phyloP scores from a whole-genome alignment of 2,329 filamentous ascomycete genomes.

The Fusarium beomiforme region DNA sequence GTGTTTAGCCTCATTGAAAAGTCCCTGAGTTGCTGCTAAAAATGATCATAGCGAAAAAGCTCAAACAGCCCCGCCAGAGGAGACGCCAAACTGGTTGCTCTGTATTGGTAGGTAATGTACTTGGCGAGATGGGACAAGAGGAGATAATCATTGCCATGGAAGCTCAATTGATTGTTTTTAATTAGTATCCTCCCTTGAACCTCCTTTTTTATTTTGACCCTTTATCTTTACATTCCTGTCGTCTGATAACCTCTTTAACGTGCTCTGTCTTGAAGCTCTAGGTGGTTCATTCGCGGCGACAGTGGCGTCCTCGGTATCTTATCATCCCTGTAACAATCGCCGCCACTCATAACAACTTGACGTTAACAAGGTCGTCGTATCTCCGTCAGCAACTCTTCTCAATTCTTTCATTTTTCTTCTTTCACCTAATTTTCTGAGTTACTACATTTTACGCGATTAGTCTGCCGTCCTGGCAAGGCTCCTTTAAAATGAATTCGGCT shows the following conservation, averaged over 20 bases:
- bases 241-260: conserved; percentile 21
- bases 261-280: conserved; percentile 28
- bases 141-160: conserved; percentile 21
- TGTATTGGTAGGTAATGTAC: conserved; percentile 14
- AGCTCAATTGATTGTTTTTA: conserved; percentile 24
- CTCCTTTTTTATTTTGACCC: conserved; percentile 14
- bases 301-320: conserved; percentile 28
- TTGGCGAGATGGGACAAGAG: conserved; percentile 23
- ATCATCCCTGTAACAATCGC: conserved; percentile 31
- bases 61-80: conserved; percentile 25
- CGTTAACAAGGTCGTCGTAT: conserved; percentile 20
- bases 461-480: conserved; percentile 29
- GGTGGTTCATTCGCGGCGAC: conserved; percentile 29
- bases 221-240: conserved; percentile 36
- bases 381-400: conserved; percentile 6
- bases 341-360: conserved; percentile 31
- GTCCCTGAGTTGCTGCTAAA: conserved; percentile 12
- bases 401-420: conserved; percentile 1
- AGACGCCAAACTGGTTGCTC: conserved; percentile 5
- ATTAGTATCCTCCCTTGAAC: conserved; percentile 11
- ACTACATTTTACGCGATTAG: background rate
- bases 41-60: conserved; percentile 1
- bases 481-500: conserved; percentile 53
- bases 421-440: background rate
- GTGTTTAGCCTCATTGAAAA: conserved; percentile 23